Evolutionary conservation across 2,329 filamentous ascomycete genomes (phyloP).

Genomic region (Diaporthe caulivora): DNA sequence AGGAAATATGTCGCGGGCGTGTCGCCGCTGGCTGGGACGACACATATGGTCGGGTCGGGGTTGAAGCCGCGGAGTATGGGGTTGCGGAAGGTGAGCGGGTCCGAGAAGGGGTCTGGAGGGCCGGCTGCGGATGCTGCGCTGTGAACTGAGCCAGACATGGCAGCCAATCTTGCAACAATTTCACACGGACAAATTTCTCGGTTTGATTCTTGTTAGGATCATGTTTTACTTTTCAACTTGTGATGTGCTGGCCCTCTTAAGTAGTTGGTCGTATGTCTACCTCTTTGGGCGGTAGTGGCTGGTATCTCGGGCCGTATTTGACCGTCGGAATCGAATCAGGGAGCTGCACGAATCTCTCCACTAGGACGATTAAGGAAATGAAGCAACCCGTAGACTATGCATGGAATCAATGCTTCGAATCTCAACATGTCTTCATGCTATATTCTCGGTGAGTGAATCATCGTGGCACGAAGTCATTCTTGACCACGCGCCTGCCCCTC

Average conservation of each 20-base stretch:
- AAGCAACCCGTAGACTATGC: not conserved
- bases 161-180: not conserved
- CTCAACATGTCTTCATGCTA: not conserved
- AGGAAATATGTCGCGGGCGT: slow-evolving; percentile 62
- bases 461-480: not conserved
- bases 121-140: not conserved
- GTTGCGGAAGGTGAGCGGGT: slow-evolving; percentile 52
- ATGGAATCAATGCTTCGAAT: not conserved
- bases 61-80: slow-evolving; percentile 72
- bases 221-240: not conserved
- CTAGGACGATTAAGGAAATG: not conserved
- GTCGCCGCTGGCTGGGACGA: slow-evolving; percentile 48
- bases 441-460: no score
- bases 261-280: not conserved
- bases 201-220: not conserved
- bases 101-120: not conserved
- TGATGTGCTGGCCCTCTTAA: not conserved
- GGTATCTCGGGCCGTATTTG: slow-evolving; percentile 40
- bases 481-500: not conserved
- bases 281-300: slow-evolving; percentile 14
- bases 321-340: slow-evolving; percentile 41
- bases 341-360: slow-evolving; percentile 22
- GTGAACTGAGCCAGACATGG: slow-evolving; percentile 7
- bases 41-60: slow-evolving; percentile 67
- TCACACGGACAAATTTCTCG: not conserved